Evolutionary conservation across 1,284 basidiomycete species (phyloP).

Genomic region (Cutaneotrichosporon dermatis): DNA sequence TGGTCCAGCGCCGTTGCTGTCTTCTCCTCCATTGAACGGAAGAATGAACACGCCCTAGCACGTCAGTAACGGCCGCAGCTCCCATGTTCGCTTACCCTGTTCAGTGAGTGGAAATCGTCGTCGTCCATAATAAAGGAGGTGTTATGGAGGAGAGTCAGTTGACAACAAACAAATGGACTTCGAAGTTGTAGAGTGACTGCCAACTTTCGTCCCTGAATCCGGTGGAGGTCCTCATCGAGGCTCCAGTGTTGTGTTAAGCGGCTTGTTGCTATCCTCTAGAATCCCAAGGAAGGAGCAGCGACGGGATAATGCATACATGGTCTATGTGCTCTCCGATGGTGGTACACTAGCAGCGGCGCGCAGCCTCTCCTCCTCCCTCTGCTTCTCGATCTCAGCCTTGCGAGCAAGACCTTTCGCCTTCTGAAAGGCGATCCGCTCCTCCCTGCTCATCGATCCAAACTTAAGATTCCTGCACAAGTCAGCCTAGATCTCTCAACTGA

Average conservation of each 20-base stretch:
- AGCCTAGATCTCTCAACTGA: neutral
- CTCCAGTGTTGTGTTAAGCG: too few relatives aligned
- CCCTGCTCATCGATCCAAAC: slow-evolving; percentile 5
- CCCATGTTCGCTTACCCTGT: slow-evolving; percentile 24
- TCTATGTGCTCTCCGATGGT: neutral
- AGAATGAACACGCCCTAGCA: slow-evolving; percentile 36
- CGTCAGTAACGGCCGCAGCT: neutral
- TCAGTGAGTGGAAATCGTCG: slow-evolving; percentile 30
- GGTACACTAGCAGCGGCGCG: neutral
- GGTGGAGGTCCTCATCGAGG: too few relatives aligned
- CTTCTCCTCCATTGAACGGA: slow-evolving; percentile 28
- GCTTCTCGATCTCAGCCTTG: slow-evolving; percentile 20
- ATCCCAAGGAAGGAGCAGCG: too few relatives aligned
- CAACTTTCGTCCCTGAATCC: too few relatives aligned
- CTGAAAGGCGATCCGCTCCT: slow-evolving; percentile 25
- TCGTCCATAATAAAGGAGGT: slow-evolving; percentile 22
- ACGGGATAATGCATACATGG: too few relatives aligned
- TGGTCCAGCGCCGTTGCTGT: slow-evolving; percentile 7
- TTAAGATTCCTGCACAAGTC: neutral
- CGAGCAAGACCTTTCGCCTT: slow-evolving; percentile 18
- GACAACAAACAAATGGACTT: neutral
- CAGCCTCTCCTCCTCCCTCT: neutral
- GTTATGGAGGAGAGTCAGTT: too few relatives aligned
- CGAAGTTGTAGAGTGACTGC: too few relatives aligned
- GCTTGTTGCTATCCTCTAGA: too few relatives aligned